Evolutionary conservation across 2,329 filamentous ascomycete species (phyloP).

Genomic region (Clonostachys byssicola): DNA sequence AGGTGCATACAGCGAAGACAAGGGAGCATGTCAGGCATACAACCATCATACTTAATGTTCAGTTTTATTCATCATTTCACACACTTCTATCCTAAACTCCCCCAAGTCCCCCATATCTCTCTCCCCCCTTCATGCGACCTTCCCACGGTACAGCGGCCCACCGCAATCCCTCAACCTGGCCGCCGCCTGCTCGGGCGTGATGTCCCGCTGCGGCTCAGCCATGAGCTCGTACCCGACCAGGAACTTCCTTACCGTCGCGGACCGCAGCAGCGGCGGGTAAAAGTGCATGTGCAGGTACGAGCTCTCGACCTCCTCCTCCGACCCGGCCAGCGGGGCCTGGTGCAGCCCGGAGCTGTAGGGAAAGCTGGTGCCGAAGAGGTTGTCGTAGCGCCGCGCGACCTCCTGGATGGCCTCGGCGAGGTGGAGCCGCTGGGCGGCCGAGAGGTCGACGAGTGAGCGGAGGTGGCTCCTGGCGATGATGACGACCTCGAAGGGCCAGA

Average conservation of each 20-base stretch:
- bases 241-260: slow-evolving; percentile 93
- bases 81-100: background rate
- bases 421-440: slow-evolving; percentile 61
- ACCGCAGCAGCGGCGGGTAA: slow-evolving; percentile 88
- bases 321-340: slow-evolving; percentile 84
- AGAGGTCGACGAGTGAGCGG: slow-evolving; percentile 79
- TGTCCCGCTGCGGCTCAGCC: slow-evolving; percentile 96
- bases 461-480: slow-evolving; percentile 82
- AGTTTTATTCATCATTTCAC: no score
- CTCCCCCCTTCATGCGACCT: slow-evolving; percentile 15
- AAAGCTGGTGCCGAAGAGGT: slow-evolving; percentile 93
- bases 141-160: slow-evolving; percentile 80
- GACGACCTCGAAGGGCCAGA: slow-evolving; percentile 96
- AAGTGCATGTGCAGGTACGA: slow-evolving; percentile 97
- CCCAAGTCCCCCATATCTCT: background rate
- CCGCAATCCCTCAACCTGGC: slow-evolving; percentile 70
- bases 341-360: slow-evolving; percentile 97
- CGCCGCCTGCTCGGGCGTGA: slow-evolving; percentile 94
- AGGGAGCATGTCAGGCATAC: no score
- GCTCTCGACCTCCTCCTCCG: slow-evolving; percentile 76
- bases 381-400: slow-evolving; percentile 89
- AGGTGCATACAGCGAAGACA: no score
- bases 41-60: no score
- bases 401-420: slow-evolving; percentile 85
- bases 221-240: slow-evolving; percentile 94